These are phyloP conservation scores for Pleodorina starrii DNA, from an alignment of 139 green algal genomes.

Conservation along the genomic window DNA sequence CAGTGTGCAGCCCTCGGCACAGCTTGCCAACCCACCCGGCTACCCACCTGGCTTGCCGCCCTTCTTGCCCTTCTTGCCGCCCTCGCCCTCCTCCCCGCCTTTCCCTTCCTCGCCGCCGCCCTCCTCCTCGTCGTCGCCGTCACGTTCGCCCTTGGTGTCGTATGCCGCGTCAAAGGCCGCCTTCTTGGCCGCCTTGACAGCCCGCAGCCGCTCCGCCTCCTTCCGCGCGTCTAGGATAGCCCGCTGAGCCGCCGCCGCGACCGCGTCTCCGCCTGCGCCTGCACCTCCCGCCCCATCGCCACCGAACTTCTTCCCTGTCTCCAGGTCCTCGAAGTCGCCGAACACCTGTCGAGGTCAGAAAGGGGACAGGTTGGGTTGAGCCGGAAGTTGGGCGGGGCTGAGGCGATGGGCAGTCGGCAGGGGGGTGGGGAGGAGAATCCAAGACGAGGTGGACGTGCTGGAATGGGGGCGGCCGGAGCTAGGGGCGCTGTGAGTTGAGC, in stretches of 20 bases:
- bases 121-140: conserved; percentile 7
- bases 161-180: conserved; percentile 81
- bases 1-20: no score
- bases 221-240: conserved; percentile 74
- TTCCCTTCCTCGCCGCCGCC: conserved; percentile 42
- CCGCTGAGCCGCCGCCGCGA: conserved; percentile 72
- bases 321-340: conserved; percentile 97
- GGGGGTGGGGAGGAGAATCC: no score
- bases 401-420: no score
- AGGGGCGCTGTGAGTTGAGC: no score
- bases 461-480: no score
- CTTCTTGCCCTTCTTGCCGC: conserved; percentile 46
- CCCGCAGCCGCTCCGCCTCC: conserved; percentile 65
- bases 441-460: no score
- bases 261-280: conserved; percentile 53
- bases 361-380: no score
- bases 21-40: no score
- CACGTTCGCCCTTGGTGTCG: conserved; percentile 42
- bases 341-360: conserved; percentile 65
- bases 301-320: conserved; percentile 70
- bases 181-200: conserved; percentile 86
- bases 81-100: conserved; percentile 59
- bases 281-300: no score
- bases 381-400: no score
- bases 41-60: neutral